Evolutionary conservation across 148 eudicot genomes (phyloP).

Genomic region (Camellia granthamiana): DNA sequence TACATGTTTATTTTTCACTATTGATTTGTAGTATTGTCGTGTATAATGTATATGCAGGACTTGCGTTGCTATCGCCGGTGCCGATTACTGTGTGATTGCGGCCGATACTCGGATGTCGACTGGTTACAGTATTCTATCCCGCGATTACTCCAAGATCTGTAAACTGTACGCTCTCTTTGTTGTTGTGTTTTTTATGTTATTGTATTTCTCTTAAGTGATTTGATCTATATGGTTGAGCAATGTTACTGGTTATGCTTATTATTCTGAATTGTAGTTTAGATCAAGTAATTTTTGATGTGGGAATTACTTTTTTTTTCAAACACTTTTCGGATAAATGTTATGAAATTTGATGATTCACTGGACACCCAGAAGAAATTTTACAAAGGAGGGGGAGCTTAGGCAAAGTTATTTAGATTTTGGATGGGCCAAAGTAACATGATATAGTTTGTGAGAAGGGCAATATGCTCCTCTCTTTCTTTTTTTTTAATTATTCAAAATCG

Average conservation of each 20-base stretch:
- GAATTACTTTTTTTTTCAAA: background rate
- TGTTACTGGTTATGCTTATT: background rate
- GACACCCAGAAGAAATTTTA: no score
- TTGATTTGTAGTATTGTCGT: background rate
- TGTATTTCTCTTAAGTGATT: background rate
- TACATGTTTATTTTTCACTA: background rate
- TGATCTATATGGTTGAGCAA: background rate
- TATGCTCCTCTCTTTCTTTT: no score
- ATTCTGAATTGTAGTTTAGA: background rate
- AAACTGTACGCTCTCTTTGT: constrained; percentile 46
- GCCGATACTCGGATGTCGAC: constrained; percentile 95
- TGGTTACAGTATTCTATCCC: constrained; percentile 89
- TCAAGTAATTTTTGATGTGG: background rate
- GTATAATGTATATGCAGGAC: constrained; percentile 39
- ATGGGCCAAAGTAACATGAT: no score
- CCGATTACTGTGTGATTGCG: constrained; percentile 90
- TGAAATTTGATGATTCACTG: background rate
- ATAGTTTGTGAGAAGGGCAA: no score
- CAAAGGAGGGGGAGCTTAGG: no score
- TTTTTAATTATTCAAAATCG: no score
- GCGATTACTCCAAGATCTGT: constrained; percentile 86
- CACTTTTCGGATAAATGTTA: background rate
- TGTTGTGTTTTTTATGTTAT: background rate
- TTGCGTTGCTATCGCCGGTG: constrained; percentile 73
- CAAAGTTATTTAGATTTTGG: no score